Percentiles rank a stretch among this genome's conserved stretches.
Evolutionary conservation across 1,284 basidiomycete genomes (phyloP).

Genomic region (Malassezia nana): DNA sequence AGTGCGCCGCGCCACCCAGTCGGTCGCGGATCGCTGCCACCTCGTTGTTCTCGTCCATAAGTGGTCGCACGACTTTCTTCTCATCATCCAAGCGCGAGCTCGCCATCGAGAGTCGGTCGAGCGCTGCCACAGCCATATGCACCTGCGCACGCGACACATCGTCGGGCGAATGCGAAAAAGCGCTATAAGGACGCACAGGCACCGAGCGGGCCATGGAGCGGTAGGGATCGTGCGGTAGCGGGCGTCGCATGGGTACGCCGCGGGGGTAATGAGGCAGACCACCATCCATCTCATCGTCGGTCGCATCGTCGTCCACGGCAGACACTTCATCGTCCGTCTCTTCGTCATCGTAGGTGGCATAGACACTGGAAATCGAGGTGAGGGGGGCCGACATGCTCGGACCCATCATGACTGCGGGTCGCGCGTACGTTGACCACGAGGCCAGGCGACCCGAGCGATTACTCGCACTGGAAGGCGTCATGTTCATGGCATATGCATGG

Average conservation of each 20-base stretch:
- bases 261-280: not conserved
- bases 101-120: slow-evolving; percentile 17
- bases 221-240: not conserved
- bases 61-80: slow-evolving; percentile 4
- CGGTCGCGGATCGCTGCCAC: slow-evolving; percentile 45
- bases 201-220: not conserved
- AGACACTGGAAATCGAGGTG: slow-evolving; percentile 15
- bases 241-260: not conserved
- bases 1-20: slow-evolving; percentile 44
- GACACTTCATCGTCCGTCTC: slow-evolving; percentile 45
- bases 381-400: slow-evolving; percentile 16
- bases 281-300: slow-evolving; percentile 36
- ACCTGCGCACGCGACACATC: slow-evolving; percentile 10
- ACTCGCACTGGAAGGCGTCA: slow-evolving; percentile 22
- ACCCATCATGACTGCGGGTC: slow-evolving; percentile 18
- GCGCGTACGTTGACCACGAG: not conserved
- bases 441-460: not conserved
- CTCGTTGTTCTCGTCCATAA: slow-evolving; percentile 36
- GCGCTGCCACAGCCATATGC: slow-evolving; percentile 16
- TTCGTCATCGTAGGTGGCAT: slow-evolving; percentile 30
- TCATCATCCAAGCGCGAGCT: slow-evolving; percentile 10
- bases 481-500: slow-evolving; percentile 20
- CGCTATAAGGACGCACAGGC: not conserved
- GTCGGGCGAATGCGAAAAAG: not conserved
- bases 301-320: slow-evolving; percentile 30